Percentiles rank a stretch among this genome's conserved stretches.
Evolutionary conservation across 345 rosid genomes (phyloP).

Genomic region (Rhizophora mangle): DNA sequence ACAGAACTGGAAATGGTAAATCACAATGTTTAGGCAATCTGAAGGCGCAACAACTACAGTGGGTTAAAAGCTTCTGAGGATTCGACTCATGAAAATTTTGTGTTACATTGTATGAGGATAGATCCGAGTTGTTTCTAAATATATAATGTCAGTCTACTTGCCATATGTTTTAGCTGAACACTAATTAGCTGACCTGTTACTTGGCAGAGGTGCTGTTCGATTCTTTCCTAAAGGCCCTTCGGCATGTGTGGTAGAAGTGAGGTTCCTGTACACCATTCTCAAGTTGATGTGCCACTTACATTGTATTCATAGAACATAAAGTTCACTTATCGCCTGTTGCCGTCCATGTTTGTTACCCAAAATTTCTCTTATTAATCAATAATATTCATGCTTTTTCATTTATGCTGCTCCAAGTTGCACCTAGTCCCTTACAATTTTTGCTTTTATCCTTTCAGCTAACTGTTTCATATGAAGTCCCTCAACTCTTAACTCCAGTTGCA

Average conservation of each 20-base stretch:
- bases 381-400: not conserved
- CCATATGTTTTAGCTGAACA: slow-evolving; percentile 7
- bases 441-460: slow-evolving; percentile 64
- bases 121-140: slow-evolving; percentile 1
- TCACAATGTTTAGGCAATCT: too few relatives aligned
- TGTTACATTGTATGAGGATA: too few relatives aligned
- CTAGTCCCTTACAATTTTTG: not conserved
- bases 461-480: slow-evolving; percentile 90
- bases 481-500: slow-evolving; percentile 71
- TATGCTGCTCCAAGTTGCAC: not conserved
- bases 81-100: too few relatives aligned
- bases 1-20: too few relatives aligned
- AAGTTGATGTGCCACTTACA: not conserved
- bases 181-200: slow-evolving; percentile 19
- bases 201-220: slow-evolving; percentile 74
- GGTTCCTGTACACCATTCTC: slow-evolving; percentile 21
- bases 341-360: not conserved
- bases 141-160: not conserved
- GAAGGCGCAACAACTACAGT: too few relatives aligned
- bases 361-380: not conserved
- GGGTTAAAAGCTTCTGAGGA: too few relatives aligned
- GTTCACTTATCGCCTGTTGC: not conserved
- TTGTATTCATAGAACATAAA: not conserved
- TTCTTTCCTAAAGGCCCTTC: slow-evolving; percentile 76
- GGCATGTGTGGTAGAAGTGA: slow-evolving; percentile 73